Percentiles rank a stretch among this genome's conserved stretches.
Evolutionary conservation across 495 filamentous ascomycete genomes (phyloP).

Genomic region (Penicillium riverlandense): DNA sequence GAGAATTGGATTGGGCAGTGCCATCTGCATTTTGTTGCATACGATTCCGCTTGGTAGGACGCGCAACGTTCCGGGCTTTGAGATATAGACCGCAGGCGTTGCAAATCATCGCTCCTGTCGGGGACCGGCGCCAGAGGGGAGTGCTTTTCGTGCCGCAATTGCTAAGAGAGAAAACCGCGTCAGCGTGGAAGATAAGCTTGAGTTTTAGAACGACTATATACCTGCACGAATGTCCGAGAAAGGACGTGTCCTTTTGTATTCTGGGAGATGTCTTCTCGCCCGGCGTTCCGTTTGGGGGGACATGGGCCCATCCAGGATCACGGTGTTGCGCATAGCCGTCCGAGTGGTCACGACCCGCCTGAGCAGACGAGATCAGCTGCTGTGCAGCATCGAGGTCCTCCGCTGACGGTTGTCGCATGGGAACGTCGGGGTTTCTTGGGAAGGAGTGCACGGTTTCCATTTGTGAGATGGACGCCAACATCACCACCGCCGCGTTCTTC

Average conservation of each 20-base stretch:
- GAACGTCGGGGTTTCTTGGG: slow-evolving; percentile 21
- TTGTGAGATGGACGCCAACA: slow-evolving; percentile 34
- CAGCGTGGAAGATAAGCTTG: slow-evolving; percentile 4
- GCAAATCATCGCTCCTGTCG: slow-evolving; percentile 88
- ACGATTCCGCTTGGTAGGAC: slow-evolving; percentile 81
- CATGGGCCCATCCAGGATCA: slow-evolving; percentile 6
- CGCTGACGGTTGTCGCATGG: slow-evolving; percentile 35
- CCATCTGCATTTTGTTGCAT: slow-evolving; percentile 28
- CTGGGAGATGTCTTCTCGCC: slow-evolving; percentile 28
- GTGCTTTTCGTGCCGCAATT: slow-evolving; percentile 94
- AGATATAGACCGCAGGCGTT: slow-evolving; percentile 95
- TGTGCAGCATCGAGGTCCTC: slow-evolving; percentile 42
- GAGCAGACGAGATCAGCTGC: slow-evolving; percentile 40
- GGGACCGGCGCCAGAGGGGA: slow-evolving; percentile 90
- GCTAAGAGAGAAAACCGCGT: slow-evolving; percentile 39
- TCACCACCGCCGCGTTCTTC: slow-evolving; percentile 14
- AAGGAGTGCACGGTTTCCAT: slow-evolving; percentile 37
- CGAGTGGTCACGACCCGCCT: slow-evolving; percentile 34
- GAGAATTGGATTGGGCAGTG: slow-evolving; percentile 7
- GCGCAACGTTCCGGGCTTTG: slow-evolving; percentile 84
- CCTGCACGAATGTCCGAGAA: slow-evolving; percentile 51
- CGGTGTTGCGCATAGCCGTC: slow-evolving; percentile 15
- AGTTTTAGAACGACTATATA: slow-evolving; percentile 16
- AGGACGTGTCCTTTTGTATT: slow-evolving; percentile 31
- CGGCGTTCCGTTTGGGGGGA: slow-evolving; percentile 3